phyloP scores from a whole-genome alignment of 2,329 filamentous ascomycete genomes.

The Calonectria pteridis region DNA sequence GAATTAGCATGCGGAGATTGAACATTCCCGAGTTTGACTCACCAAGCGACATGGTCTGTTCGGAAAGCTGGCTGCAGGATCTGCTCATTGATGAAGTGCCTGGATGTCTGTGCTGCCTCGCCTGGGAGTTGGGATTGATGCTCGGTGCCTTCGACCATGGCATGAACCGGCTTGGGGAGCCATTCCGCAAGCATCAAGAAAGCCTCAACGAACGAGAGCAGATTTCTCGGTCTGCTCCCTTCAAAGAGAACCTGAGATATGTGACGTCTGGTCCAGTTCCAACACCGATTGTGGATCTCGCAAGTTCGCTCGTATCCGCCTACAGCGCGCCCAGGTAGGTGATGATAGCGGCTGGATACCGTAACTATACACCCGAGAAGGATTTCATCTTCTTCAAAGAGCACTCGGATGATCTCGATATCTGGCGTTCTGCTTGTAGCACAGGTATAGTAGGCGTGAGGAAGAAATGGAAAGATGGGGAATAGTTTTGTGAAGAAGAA shows the following conservation, averaged over 20 bases:
- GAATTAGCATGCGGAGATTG: background rate
- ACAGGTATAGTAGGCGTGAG: slow-evolving; percentile 17
- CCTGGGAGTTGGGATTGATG: background rate
- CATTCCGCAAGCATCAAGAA: slow-evolving; percentile 24
- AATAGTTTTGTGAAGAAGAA: slow-evolving; percentile 24
- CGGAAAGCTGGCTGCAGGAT: slow-evolving; percentile 20
- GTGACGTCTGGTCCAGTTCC: slow-evolving; percentile 17
- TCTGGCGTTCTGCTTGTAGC: background rate
- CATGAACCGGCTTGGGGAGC: slow-evolving; percentile 11
- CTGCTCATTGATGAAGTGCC: background rate
- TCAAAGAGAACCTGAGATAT: slow-evolving; percentile 14
- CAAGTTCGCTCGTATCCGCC: slow-evolving; percentile 23
- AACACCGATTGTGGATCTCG: slow-evolving; percentile 13
- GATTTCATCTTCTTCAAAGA: slow-evolving; percentile 23
- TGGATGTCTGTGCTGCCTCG: background rate
- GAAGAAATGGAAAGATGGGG: slow-evolving; percentile 17
- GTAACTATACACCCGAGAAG: slow-evolving; percentile 11
- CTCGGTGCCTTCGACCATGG: slow-evolving; percentile 6
- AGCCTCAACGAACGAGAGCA: slow-evolving; percentile 13
- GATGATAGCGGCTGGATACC: slow-evolving; percentile 15
- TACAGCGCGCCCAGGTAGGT: slow-evolving; percentile 2
- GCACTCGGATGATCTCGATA: background rate
- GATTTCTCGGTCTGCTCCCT: slow-evolving; percentile 5
- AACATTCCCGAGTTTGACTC: background rate
- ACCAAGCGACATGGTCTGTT: slow-evolving; percentile 22